Evolutionary conservation across 305 asterid genomes (phyloP).

Genomic region (Fraxinus nigra): DNA sequence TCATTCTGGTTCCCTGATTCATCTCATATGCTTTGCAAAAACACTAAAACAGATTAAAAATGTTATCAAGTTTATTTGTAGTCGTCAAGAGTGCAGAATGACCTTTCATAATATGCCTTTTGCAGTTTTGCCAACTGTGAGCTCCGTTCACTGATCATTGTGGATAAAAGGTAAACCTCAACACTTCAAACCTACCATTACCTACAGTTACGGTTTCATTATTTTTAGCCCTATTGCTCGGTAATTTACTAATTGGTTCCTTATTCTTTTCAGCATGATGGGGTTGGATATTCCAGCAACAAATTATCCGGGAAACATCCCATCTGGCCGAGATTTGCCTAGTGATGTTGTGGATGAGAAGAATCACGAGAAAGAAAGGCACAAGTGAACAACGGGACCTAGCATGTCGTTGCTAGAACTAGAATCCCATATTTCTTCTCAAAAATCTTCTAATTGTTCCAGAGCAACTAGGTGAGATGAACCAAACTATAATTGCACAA

Average conservation of each 20-base stretch:
- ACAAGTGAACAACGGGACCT: constrained; percentile 4
- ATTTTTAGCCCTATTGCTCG: not conserved
- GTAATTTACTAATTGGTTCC: constrained; percentile 20
- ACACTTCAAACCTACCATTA: constrained; percentile 11
- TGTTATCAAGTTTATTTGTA: not conserved
- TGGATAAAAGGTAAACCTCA: constrained; percentile 59
- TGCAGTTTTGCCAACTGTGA: constrained; percentile 88
- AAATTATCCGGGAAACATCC: constrained; percentile 69
- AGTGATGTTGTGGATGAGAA: constrained; percentile 43
- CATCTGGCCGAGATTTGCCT: constrained; percentile 56
- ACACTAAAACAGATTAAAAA: not conserved
- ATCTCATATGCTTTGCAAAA: not conserved
- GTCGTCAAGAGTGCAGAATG: constrained; percentile 5
- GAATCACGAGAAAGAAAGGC: constrained; percentile 35
- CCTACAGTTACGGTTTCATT: not conserved
- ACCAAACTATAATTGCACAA: not conserved
- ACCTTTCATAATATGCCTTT: not conserved
- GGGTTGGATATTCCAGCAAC: constrained; percentile 48
- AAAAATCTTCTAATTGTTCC: not conserved
- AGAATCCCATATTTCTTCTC: not conserved
- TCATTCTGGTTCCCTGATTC: not conserved
- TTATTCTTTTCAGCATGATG: constrained; percentile 43
- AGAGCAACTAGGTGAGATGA: not conserved
- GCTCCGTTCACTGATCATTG: constrained; percentile 83
- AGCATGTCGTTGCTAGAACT: not conserved